These are phyloP conservation scores for Trichopus zeylanicus DNA, from an alignment of 116 monocot species.

Conservation along the genomic window DNA sequence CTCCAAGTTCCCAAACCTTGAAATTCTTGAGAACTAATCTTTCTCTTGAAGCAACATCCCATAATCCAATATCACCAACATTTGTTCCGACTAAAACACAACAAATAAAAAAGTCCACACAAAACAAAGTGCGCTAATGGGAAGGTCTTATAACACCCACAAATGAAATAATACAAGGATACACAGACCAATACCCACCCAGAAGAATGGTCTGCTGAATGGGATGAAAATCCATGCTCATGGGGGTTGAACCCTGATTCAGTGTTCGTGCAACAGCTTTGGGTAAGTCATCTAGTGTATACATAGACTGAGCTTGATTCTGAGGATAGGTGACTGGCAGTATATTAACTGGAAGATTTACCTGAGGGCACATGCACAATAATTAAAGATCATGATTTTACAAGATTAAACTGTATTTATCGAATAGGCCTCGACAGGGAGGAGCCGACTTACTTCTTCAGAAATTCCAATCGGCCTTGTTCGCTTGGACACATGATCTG, in stretches of 20 bases:
- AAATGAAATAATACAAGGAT: neutral
- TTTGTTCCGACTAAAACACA: conserved; percentile 75
- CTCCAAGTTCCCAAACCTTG: conserved; percentile 66
- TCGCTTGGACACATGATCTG: too few species aligned
- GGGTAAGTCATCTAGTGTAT: conserved; percentile 86
- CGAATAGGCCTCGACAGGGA: too few species aligned
- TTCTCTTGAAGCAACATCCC: conserved; percentile 91
- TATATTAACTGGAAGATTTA: too few species aligned
- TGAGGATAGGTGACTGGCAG: too few species aligned
- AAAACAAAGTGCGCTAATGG: neutral
- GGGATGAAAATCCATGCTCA: conserved; percentile 97
- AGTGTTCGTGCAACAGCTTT: conserved; percentile 65
- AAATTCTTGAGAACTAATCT: conserved; percentile 73
- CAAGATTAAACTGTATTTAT: too few species aligned
- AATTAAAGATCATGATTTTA: too few species aligned
- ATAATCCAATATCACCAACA: conserved; percentile 86
- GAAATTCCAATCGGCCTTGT: too few species aligned
- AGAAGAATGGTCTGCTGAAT: conserved; percentile 81
- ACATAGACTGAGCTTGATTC: too few species aligned
- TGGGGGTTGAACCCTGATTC: conserved; percentile 86
- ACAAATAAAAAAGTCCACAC: neutral
- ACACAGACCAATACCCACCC: conserved; percentile 50
- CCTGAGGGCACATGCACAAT: too few species aligned
- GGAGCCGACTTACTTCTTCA: too few species aligned
- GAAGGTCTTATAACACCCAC: neutral